Evolutionary conservation across 139 green algal genomes (phyloP).

Genomic region (Chlorella sp.): DNA sequence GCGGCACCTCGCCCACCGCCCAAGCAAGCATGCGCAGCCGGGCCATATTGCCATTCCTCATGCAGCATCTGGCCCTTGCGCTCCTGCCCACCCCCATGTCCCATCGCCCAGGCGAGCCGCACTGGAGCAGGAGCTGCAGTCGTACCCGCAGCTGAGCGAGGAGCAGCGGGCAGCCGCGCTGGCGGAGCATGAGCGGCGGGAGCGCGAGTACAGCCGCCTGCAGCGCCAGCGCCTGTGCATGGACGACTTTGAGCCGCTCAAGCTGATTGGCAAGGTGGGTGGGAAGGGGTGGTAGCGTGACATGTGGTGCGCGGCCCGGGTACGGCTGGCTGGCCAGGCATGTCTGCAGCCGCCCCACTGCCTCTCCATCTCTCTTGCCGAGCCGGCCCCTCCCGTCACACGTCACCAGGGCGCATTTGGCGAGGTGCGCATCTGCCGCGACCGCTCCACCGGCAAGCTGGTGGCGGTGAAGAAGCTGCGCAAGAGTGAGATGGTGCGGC

Average conservation of each 20-base stretch:
- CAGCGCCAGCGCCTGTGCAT: conserved; percentile 85
- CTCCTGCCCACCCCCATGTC: too few species aligned
- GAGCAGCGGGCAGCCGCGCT: conserved; percentile 64
- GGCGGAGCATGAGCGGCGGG: conserved; percentile 76
- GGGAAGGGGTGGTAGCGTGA: too few species aligned
- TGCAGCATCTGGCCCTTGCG: too few species aligned
- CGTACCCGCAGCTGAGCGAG: conserved; percentile 62
- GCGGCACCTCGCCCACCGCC: too few species aligned
- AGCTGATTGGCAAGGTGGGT: conserved; percentile 88
- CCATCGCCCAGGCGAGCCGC: conserved; percentile 79
- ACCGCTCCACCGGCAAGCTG: conserved; percentile 85
- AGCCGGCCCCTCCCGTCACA: too few species aligned
- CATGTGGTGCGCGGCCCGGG: too few species aligned
- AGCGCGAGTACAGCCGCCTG: conserved; percentile 86
- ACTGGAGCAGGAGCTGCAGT: conserved; percentile 78
- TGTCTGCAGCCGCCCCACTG: too few species aligned
- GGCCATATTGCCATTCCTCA: too few species aligned
- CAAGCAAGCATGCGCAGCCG: too few species aligned
- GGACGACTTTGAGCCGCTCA: conserved; percentile 96
- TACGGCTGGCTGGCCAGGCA: too few species aligned
- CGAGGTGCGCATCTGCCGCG: conserved; percentile 91
- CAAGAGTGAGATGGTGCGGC: conserved; percentile 96
- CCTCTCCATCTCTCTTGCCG: too few species aligned
- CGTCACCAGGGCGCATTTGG: conserved; percentile 87
- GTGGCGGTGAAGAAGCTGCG: conserved; percentile 98